phyloP scores from a whole-genome alignment of 176 grass and related monocot species.

The Hyparrhenia diplandra region DNA sequence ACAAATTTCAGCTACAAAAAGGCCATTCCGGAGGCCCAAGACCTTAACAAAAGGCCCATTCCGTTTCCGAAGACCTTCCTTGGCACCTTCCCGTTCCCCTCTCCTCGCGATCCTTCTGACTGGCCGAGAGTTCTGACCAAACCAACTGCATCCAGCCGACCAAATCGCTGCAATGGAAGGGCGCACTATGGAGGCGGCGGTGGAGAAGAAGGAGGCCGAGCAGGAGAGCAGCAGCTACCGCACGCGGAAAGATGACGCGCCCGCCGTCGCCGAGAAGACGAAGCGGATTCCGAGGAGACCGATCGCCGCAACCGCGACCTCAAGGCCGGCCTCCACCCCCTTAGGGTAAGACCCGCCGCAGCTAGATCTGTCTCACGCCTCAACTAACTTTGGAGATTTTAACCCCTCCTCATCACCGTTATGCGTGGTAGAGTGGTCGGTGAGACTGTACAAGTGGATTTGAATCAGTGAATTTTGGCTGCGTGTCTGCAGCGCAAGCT shows the following conservation, averaged over 20 bases:
- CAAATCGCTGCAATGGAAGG: conserved; percentile 20
- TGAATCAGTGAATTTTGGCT: not conserved
- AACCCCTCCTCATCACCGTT: not conserved
- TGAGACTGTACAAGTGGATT: not conserved
- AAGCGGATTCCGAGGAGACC: conserved; percentile 47
- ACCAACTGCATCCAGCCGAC: not conserved
- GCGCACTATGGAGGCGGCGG: conserved; percentile 25
- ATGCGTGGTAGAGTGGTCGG: not conserved
- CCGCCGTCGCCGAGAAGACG: conserved; percentile 20
- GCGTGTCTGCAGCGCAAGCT: conserved; percentile 63
- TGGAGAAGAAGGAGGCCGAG: conserved; percentile 38
- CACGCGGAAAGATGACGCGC: conserved; percentile 23
- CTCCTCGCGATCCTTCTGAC: not conserved
- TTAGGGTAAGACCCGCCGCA: conserved; percentile 57
- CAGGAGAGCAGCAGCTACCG: conserved; percentile 37
- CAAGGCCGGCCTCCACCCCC: conserved; percentile 74
- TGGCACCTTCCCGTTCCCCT: not conserved
- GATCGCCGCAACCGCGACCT: conserved; percentile 77
- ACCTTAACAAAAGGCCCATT: too few relatives aligned
- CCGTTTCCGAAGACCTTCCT: too few relatives aligned
- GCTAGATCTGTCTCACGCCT: conserved; percentile 25
- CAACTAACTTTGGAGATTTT: not conserved
- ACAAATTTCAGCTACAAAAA: not conserved
- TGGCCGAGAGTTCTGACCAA: conserved; percentile 6
- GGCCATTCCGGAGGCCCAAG: not conserved